Evolutionary conservation across 2,329 filamentous ascomycete genomes (phyloP), one percentile per base, ranked within the genome.

Genomic region (Madurella fahalii): DNA sequence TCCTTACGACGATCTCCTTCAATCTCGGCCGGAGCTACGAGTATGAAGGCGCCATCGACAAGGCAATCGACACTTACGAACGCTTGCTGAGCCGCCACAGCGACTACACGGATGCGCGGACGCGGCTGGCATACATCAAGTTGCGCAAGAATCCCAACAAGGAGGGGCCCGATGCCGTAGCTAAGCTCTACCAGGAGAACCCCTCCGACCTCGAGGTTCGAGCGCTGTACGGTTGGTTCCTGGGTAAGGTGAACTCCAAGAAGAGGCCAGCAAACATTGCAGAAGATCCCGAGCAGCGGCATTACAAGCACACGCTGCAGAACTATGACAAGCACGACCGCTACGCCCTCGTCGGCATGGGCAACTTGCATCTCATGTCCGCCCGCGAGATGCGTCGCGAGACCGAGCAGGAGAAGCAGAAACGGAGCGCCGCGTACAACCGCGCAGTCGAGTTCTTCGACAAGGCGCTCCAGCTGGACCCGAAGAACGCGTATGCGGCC

Each of bases 371-470:
- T 63, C 80, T 99, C 40, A 78, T 87, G 62, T 85, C 90, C 58
- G 94, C 94, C 9, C 85, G 94, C 63, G 95, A 99, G 70, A 96
- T 97, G 91, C 88, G 90, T 31, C 85, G 92, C 48, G 89, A 94
- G 58, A 89, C 89, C 0, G 94, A 97, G 9, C 80, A 85, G 56
- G 93, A 99, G 57, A 95, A 90, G 72, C 88, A 95, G 65, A 96
- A 95, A 75, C 86, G 92, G 50, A 88, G 86, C 54, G 89, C 87
- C 63, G 87, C 85, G 58, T 99, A 97, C 68, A 84, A 86, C 68
- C 91, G 93, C 62, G 92, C 94, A 0, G 92, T 97, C 11, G 95
- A 99, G 68, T 99, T 99, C 72, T 99, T 96, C 64, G 94, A 97
- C 69, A 99, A 99, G 74, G 93, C 93, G 4, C 77, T 99, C 18